phyloP scores from a whole-genome alignment of 495 filamentous ascomycete species.

The Hyaloscypha bicolor region DNA sequence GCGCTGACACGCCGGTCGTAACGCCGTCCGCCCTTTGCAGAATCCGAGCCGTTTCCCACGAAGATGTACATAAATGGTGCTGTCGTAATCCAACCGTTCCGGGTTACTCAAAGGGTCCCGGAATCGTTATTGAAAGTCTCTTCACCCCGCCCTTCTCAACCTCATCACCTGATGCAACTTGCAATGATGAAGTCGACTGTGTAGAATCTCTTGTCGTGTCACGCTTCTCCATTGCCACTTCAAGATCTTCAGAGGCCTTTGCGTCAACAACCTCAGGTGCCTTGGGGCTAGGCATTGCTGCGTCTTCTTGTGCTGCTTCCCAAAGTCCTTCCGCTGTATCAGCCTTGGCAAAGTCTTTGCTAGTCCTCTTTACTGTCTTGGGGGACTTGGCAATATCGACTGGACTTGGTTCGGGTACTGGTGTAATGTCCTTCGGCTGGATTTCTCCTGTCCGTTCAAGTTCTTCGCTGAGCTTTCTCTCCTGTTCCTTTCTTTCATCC shows the following conservation, averaged over 20 bases:
- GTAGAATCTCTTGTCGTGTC: constrained; percentile 18
- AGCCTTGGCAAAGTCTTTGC: constrained; percentile 4
- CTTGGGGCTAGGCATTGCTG: constrained; percentile 2
- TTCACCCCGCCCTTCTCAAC: constrained; percentile 22
- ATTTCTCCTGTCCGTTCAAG: constrained; percentile 30
- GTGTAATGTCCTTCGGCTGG: constrained; percentile 31
- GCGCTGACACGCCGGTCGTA: constrained; percentile 4
- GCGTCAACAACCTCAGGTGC: neutral
- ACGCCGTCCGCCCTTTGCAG: constrained; percentile 9
- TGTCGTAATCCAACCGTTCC: neutral
- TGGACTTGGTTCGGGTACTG: constrained; percentile 7
- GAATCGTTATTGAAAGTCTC: constrained; percentile 34
- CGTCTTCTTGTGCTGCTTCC: constrained; percentile 21
- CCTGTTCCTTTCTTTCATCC: constrained; percentile 28
- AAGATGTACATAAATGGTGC: constrained; percentile 7
- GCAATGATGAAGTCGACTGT: constrained; percentile 25
- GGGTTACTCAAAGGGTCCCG: constrained; percentile 25
- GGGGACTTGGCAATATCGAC: neutral
- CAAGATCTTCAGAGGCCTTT: neutral
- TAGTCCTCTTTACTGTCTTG: neutral
- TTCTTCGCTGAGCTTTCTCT: constrained; percentile 30
- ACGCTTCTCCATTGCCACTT: neutral
- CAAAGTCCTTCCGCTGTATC: constrained; percentile 19
- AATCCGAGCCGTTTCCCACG: neutral
- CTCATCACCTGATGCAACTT: constrained; percentile 12